These are phyloP conservation scores for Penicillium sp. DNA, from an alignment of 2,329 filamentous ascomycete species.

Conservation along the genomic window DNA sequence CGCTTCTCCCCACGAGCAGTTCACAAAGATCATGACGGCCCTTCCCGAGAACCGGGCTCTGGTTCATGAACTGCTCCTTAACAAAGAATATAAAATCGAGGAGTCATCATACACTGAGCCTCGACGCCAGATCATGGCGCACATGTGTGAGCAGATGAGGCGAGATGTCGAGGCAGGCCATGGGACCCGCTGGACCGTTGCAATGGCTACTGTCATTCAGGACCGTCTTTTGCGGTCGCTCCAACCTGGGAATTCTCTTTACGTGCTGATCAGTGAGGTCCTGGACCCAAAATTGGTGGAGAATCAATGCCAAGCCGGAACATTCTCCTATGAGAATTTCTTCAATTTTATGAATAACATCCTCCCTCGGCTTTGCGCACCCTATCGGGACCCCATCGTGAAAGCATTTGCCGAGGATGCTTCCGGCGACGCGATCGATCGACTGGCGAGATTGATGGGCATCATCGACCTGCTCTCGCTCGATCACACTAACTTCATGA, in stretches of 20 bases:
- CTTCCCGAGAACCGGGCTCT: slow-evolving; percentile 57
- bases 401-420: slow-evolving; percentile 49
- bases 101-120: slow-evolving; percentile 43
- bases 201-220: slow-evolving; percentile 61
- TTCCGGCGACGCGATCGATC: slow-evolving; percentile 54
- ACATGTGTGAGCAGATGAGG: slow-evolving; percentile 55
- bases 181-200: slow-evolving; percentile 55
- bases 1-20: slow-evolving; percentile 34
- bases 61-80: slow-evolving; percentile 59
- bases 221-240: slow-evolving; percentile 55
- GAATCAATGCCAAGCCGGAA: slow-evolving; percentile 52
- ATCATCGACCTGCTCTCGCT: slow-evolving; percentile 58
- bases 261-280: slow-evolving; percentile 55
- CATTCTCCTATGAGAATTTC: slow-evolving; percentile 60
- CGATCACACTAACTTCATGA: slow-evolving; percentile 61
- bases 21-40: slow-evolving; percentile 52
- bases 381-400: slow-evolving; percentile 56
- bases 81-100: slow-evolving; percentile 58
- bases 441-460: slow-evolving; percentile 56
- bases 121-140: slow-evolving; percentile 53
- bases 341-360: slow-evolving; percentile 59
- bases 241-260: slow-evolving; percentile 55
- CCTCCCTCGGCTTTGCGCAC: slow-evolving; percentile 59
- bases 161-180: slow-evolving; percentile 51
- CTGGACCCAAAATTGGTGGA: slow-evolving; percentile 54